phyloP scores from a whole-genome alignment of 176 grass and related monocot genomes.

The Panicum miliaceum region DNA sequence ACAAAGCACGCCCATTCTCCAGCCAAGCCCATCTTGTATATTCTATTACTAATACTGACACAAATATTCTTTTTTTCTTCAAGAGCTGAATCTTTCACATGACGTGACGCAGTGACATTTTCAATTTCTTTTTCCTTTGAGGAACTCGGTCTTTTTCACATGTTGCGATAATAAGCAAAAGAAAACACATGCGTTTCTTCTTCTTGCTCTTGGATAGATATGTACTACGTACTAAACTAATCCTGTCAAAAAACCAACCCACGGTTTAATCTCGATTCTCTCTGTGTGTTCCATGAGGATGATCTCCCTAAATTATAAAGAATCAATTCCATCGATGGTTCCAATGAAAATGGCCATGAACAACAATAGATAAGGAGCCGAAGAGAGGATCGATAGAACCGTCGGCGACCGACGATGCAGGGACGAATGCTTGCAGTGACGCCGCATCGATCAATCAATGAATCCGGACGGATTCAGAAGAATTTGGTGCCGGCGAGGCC shows the following conservation, averaged over 20 bases:
- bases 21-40: background rate
- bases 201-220: background rate
- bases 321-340: background rate
- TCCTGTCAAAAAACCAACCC: background rate
- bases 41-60: background rate
- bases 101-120: background rate
- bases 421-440: background rate
- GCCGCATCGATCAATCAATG: background rate
- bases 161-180: background rate
- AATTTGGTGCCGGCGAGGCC: slow-evolving; percentile 66
- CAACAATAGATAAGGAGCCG: background rate
- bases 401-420: background rate
- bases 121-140: background rate
- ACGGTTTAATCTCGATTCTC: background rate
- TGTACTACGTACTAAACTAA: background rate
- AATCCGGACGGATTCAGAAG: slow-evolving; percentile 37
- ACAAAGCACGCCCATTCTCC: background rate
- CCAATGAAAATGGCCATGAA: background rate
- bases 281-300: background rate
- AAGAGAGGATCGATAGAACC: background rate
- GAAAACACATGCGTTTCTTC: background rate
- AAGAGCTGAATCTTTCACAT: background rate
- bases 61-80: background rate
- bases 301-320: slow-evolving; percentile 5
- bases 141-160: background rate